Base-by-base conservation (phyloP, 306 rosid species). In the Trifolium subterraneum region DNA sequence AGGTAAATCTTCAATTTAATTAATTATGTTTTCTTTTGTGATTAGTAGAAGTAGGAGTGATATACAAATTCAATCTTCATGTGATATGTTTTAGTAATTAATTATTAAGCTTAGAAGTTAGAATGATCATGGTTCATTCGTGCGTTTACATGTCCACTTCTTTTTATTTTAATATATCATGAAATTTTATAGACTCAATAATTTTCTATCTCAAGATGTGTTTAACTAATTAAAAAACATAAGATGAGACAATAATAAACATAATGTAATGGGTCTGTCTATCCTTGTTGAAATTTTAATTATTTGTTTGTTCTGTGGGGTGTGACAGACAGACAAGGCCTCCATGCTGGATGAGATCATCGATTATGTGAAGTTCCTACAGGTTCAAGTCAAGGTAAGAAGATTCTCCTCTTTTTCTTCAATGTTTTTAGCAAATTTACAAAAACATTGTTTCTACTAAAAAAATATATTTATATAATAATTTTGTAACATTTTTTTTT, bases 291-390 rank as follows among this genome's bases (percentile, higher is more conserved):
- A 60, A 27, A 60, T 60, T 59, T 29, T 60, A 59, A 74, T 29
- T 41, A 4, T 41, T 60, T 74, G 68, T 36, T 45, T 64, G 48
- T 54, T 67, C 73, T 73, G 54, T 80, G 88, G 84, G 81, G 79
- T 86, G 79, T 86, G 87, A 78, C 97, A 95, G 99, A 88, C 99
- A 72, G 99, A 95, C 65, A 95, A 95, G 77, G 97, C 99, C 73
- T 95, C 99, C 68, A 95, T 95, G 99, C 88, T 95, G 67, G 99
- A 95, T 80, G 99, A 95, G 96, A 95, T 95, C 77, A 95, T 95
- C 47, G 99, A 92, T 66, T 95, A 95, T 83, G 99, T 95, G 8
- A 95, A 90, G 79, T 95, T 95, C 80, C 89, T 95, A 18, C 99
- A 95, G 83, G 93, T 95, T 70, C 99, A 95, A 88, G 98, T 95